Percentiles rank a stretch among this genome's conserved stretches.
Evolutionary conservation across 139 green algal species (phyloP).

Genomic region (Coccomyxa sp.): DNA sequence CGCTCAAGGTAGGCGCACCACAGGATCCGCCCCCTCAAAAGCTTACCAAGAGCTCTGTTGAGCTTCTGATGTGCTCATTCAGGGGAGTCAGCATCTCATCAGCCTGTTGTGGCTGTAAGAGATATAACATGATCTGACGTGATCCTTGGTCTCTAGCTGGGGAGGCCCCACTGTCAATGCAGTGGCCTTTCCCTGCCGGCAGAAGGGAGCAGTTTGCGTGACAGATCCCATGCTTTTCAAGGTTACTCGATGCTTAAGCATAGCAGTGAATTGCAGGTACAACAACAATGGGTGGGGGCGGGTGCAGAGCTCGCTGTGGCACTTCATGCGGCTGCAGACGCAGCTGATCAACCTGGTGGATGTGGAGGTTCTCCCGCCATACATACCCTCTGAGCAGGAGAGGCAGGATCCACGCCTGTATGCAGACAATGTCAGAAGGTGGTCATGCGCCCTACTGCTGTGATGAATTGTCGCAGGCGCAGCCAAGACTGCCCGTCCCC

Average conservation of each 20-base stretch:
- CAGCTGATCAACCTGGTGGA: slow-evolving; percentile 18
- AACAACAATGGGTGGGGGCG: slow-evolving; percentile 43
- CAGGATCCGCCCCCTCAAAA: neutral
- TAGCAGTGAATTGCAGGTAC: slow-evolving; percentile 2
- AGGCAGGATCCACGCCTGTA: slow-evolving; percentile 30
- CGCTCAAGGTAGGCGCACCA: neutral
- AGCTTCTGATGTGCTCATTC: neutral
- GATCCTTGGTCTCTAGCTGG: neutral
- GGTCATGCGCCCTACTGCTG: no score
- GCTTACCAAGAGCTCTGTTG: neutral
- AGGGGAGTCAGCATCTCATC: neutral
- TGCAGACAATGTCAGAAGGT: slow-evolving; percentile 38
- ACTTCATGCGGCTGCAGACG: slow-evolving; percentile 32
- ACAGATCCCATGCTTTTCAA: no score
- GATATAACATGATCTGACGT: no score
- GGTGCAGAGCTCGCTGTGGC: slow-evolving; percentile 22
- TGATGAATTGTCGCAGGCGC: no score
- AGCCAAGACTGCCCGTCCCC: no score
- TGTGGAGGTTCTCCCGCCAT: slow-evolving; percentile 13
- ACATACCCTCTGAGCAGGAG: slow-evolving; percentile 29
- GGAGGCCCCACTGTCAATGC: neutral
- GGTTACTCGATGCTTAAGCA: neutral
- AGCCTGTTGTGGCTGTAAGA: neutral
- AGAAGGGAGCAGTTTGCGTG: neutral
- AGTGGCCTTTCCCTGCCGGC: neutral